phyloP scores from a whole-genome alignment of 441 rosid species.

The Viola pubescens region DNA sequence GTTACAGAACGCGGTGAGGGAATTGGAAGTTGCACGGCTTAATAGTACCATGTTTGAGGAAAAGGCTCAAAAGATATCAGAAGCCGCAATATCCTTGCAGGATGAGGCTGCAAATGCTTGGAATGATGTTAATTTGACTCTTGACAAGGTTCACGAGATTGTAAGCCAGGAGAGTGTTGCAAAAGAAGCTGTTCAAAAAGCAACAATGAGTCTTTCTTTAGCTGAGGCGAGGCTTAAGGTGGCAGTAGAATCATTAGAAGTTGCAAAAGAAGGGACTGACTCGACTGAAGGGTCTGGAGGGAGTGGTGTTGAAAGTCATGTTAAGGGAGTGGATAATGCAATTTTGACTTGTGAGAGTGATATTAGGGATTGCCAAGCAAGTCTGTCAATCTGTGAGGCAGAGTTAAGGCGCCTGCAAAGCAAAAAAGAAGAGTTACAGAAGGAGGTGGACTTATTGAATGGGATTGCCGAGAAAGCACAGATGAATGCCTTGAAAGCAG shows the following conservation, averaged over 20 bases:
- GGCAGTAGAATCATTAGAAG: conserved; percentile 48
- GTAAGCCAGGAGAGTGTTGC: conserved; percentile 59
- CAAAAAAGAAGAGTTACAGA: conserved; percentile 66
- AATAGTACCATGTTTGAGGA: conserved; percentile 86
- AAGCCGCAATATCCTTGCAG: conserved; percentile 79
- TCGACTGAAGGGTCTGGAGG: conserved; percentile 28
- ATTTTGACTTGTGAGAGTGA: conserved; percentile 56
- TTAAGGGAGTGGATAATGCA: conserved; percentile 29
- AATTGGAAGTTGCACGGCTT: conserved; percentile 67
- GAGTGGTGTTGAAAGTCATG: conserved; percentile 25
- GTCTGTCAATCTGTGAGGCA: conserved; percentile 45
- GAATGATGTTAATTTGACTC: conserved; percentile 49
- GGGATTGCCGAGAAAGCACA: conserved; percentile 63
- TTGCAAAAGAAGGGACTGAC: conserved; percentile 27
- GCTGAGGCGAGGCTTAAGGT: conserved; percentile 76
- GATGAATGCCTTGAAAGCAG: conserved; percentile 69
- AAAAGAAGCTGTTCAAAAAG: conserved; percentile 69
- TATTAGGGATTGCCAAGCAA: conserved; percentile 45
- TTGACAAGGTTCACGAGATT: conserved; percentile 48
- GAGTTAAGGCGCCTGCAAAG: conserved; percentile 46
- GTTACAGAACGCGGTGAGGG: conserved; percentile 50
- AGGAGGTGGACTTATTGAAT: conserved; percentile 63
- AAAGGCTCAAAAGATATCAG: conserved; percentile 82
- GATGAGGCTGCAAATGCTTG: conserved; percentile 66
- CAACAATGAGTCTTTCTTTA: conserved; percentile 73